phyloP scores from a whole-genome alignment of 768 basidiomycete species.

The Ramaria rubella region DNA sequence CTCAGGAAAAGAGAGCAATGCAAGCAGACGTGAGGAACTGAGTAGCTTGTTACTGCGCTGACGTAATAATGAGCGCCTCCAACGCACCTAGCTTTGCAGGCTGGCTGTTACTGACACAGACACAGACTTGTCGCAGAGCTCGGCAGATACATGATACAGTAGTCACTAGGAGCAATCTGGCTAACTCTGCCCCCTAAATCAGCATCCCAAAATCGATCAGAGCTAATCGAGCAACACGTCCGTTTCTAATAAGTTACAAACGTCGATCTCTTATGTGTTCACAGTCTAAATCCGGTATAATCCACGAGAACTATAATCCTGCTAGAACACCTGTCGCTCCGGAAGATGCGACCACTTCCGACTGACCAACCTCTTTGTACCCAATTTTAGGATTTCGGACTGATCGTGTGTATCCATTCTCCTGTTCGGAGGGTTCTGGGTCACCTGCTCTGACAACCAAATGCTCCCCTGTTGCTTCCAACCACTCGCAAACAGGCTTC shows the following conservation, averaged over 20 bases:
- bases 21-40: neutral
- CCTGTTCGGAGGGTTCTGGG: constrained; percentile 35
- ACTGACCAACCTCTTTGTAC: constrained; percentile 42
- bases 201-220: no score
- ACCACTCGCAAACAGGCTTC: constrained; percentile 68
- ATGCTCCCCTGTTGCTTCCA: constrained; percentile 50
- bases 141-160: no score
- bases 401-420: constrained; percentile 58
- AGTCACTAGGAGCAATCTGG: no score
- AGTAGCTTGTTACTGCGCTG: neutral
- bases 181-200: no score
- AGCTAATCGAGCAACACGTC: no score
- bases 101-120: no score
- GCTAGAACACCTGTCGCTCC: neutral
- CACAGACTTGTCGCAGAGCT: no score
- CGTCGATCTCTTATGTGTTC: neutral
- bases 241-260: no score
- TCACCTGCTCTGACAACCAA: constrained; percentile 33
- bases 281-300: neutral
- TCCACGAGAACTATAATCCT: neutral
- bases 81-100: no score
- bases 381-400: constrained; percentile 50
- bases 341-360: constrained; percentile 33
- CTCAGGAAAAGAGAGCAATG: neutral
- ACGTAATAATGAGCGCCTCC: no score